phyloP scores from a whole-genome alignment of 2,329 filamentous ascomycete species.

The Biscogniauxia sp. region DNA sequence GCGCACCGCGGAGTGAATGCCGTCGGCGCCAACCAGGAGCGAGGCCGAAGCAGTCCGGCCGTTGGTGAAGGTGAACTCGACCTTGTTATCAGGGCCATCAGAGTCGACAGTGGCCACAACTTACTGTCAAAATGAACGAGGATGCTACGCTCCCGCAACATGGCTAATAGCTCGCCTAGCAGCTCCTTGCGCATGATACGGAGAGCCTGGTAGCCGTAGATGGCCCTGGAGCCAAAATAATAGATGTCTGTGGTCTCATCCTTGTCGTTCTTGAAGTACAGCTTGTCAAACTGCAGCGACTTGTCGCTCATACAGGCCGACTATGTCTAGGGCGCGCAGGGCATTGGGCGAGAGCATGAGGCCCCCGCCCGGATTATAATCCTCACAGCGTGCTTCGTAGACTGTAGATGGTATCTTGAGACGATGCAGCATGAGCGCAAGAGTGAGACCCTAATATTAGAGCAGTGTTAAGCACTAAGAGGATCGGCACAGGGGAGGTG shows the following conservation, averaged over 20 bases:
- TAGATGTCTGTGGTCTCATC: conserved; percentile 38
- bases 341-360: conserved; percentile 61
- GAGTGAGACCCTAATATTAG: conserved; percentile 42
- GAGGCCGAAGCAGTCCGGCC: conserved; percentile 39
- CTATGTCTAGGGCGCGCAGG: conserved; percentile 48
- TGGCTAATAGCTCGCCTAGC: conserved; percentile 45
- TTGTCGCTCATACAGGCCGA: conserved; percentile 46
- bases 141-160: conserved; percentile 40
- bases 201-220: conserved; percentile 52
- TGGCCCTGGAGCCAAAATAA: conserved; percentile 45
- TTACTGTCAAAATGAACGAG: conserved; percentile 46
- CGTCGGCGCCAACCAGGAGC: conserved; percentile 56
- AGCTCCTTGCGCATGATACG: conserved; percentile 54
- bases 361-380: conserved; percentile 50
- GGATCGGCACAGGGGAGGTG: conserved; percentile 1
- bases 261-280: conserved; percentile 43
- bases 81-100: conserved; percentile 38
- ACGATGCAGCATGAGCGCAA: conserved; percentile 53
- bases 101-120: conserved; percentile 42
- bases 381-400: conserved; percentile 48
- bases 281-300: conserved; percentile 50
- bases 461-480: too few species aligned
- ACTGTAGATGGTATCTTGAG: conserved; percentile 48
- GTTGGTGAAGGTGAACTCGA: conserved; percentile 48
- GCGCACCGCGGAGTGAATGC: conserved; percentile 57